These are phyloP conservation scores for Gremmenia infestans DNA, from an alignment of 2,329 filamentous ascomycete genomes.

Conservation along the genomic window DNA sequence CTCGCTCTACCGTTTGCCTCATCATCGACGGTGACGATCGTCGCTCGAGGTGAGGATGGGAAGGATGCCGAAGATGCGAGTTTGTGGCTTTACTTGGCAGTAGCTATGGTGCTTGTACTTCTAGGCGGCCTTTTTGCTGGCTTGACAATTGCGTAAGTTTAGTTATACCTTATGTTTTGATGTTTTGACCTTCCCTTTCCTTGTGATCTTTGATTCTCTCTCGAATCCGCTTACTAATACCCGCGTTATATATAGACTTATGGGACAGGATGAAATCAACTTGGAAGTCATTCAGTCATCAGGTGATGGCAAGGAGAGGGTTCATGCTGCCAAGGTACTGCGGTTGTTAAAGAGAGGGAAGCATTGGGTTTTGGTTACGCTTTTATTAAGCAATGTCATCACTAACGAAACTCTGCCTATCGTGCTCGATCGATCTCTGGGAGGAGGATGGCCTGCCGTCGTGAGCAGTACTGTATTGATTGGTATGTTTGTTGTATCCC, in stretches of 20 bases:
- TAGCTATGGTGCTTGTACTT: constrained; percentile 77
- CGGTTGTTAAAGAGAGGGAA: constrained; percentile 78
- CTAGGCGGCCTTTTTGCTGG: constrained; percentile 91
- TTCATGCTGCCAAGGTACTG: constrained; percentile 75
- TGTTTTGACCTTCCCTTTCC: constrained; percentile 47
- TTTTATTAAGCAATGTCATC: constrained; percentile 90
- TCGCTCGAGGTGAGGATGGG: background rate
- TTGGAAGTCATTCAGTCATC: constrained; percentile 86
- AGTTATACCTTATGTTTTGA: constrained; percentile 32
- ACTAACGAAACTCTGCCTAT: constrained; percentile 94
- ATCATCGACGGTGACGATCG: background rate
- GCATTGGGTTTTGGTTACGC: constrained; percentile 93
- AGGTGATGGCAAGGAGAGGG: constrained; percentile 71
- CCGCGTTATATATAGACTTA: constrained; percentile 23
- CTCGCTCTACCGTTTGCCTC: background rate
- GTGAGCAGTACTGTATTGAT: constrained; percentile 87
- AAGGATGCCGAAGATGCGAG: constrained; percentile 37
- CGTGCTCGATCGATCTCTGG: constrained; percentile 84
- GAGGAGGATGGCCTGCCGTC: constrained; percentile 87
- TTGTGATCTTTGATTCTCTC: background rate
- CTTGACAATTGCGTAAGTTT: constrained; percentile 76
- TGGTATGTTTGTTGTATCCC: no score
- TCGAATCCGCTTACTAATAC: constrained; percentile 5
- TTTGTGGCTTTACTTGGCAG: constrained; percentile 74
- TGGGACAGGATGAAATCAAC: constrained; percentile 80